Evolutionary conservation across 495 filamentous ascomycete species (phyloP).

Genomic region (Hypoxylon crocopeplum): DNA sequence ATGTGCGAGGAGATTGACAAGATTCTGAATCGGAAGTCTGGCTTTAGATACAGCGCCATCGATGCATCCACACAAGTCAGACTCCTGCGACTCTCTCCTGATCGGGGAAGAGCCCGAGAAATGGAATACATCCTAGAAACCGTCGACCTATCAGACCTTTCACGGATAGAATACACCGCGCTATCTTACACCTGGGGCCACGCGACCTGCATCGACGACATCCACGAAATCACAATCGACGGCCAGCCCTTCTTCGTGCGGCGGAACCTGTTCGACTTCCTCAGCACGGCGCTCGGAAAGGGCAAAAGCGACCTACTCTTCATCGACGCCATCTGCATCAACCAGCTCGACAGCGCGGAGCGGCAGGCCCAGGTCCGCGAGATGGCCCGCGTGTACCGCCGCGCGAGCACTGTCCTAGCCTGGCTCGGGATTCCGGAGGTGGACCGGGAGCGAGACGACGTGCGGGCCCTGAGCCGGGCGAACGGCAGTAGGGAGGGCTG

Average conservation of each 20-base stretch:
- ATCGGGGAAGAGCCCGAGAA: neutral
- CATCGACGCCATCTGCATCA: constrained; percentile 49
- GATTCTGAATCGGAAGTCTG: constrained; percentile 3
- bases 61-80: constrained; percentile 7
- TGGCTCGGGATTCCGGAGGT: constrained; percentile 33
- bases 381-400: constrained; percentile 43
- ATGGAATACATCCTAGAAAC: constrained; percentile 5
- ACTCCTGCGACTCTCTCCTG: constrained; percentile 1
- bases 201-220: neutral
- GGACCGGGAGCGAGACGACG: neutral
- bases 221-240: constrained; percentile 10
- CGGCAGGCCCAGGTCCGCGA: constrained; percentile 36
- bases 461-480: neutral
- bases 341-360: constrained; percentile 44
- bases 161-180: constrained; percentile 1
- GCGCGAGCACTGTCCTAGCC: constrained; percentile 26
- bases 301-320: constrained; percentile 27
- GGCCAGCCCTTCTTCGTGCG: constrained; percentile 25
- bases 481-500: neutral
- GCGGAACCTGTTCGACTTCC: constrained; percentile 23
- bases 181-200: constrained; percentile 34
- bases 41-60: constrained; percentile 12
- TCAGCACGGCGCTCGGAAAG: constrained; percentile 14
- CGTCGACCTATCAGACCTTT: constrained; percentile 12
- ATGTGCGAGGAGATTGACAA: constrained; percentile 21